phyloP scores from a whole-genome alignment of 192 early-diverging fungal species.

The Coemansia sp. region DNA sequence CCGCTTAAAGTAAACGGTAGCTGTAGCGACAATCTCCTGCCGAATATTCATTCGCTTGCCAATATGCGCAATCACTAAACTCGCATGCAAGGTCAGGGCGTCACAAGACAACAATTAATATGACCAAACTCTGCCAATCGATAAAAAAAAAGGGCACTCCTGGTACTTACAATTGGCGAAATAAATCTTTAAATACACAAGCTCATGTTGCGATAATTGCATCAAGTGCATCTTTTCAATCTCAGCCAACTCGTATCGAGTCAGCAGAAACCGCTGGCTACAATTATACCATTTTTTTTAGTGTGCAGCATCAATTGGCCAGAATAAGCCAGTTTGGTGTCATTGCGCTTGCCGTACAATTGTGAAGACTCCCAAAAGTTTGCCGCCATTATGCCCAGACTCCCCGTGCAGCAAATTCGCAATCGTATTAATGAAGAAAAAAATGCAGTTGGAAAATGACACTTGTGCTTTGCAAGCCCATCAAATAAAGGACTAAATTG shows the following conservation, averaged over 20 bases:
- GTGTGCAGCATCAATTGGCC: too few relatives aligned
- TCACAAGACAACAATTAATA: background rate
- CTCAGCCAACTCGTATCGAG: constrained; percentile 42
- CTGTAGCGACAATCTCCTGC: constrained; percentile 83
- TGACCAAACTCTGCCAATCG: too few relatives aligned
- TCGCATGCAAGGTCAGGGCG: constrained; percentile 6
- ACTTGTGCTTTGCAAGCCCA: too few relatives aligned
- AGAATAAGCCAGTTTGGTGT: background rate
- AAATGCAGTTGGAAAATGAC: too few relatives aligned
- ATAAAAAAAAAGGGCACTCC: background rate
- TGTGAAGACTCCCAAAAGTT: constrained; percentile 56
- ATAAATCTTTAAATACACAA: constrained; percentile 32
- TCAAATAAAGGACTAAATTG: too few relatives aligned
- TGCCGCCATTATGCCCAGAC: constrained; percentile 30
- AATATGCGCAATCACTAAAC: constrained; percentile 71
- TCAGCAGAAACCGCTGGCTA: constrained; percentile 49
- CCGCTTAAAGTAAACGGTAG: constrained; percentile 82
- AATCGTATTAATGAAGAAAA: too few relatives aligned
- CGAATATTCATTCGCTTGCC: constrained; percentile 68
- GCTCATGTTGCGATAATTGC: constrained; percentile 25
- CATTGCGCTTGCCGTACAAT: constrained; percentile 22
- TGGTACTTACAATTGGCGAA: constrained; percentile 34
- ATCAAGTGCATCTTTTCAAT: constrained; percentile 21
- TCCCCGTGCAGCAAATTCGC: too few relatives aligned
- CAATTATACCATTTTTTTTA: background rate